phyloP scores from a whole-genome alignment of 805 yeast genomes.

The Tetrapisispora nanseiensis region DNA sequence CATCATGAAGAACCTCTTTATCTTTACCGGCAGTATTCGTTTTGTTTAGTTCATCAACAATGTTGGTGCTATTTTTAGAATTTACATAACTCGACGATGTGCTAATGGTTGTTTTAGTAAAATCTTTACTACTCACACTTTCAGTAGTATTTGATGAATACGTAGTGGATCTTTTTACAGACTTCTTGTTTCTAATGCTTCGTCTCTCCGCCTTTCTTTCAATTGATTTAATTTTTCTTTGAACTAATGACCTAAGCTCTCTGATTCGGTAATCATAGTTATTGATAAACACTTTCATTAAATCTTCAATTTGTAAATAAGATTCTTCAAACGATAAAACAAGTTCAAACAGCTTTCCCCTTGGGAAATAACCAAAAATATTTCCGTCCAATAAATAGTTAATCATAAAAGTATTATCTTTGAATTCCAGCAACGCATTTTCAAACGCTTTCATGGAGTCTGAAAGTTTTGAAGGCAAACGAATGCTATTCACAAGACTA shows the following conservation, averaged over 20 bases:
- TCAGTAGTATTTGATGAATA: too few species aligned
- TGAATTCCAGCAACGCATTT: slow-evolving; percentile 8
- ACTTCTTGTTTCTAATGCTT: slow-evolving; percentile 5
- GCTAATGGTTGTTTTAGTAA: too few species aligned
- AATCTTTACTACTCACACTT: too few species aligned
- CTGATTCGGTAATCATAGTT: slow-evolving; percentile 25
- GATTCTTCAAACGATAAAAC: slow-evolving; percentile 21
- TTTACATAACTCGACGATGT: not conserved
- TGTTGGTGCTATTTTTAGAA: not conserved
- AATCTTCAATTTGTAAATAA: slow-evolving; percentile 9
- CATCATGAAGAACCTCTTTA: not conserved
- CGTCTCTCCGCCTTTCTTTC: slow-evolving; percentile 22
- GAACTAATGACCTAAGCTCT: slow-evolving; percentile 21
- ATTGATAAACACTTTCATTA: slow-evolving; percentile 11
- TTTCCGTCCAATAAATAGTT: slow-evolving; percentile 22
- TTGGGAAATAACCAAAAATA: slow-evolving; percentile 9
- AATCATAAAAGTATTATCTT: slow-evolving; percentile 9
- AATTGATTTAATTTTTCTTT: slow-evolving; percentile 17
- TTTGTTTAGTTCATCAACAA: not conserved
- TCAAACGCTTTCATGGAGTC: slow-evolving; percentile 8
- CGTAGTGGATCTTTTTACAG: too few species aligned
- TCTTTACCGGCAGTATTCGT: too few species aligned
- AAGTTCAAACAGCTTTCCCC: slow-evolving; percentile 28
- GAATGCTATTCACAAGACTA: slow-evolving; percentile 40
- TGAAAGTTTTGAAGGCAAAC: slow-evolving; percentile 18